These are phyloP conservation scores for Theobroma cacao DNA, from an alignment of 345 rosid species.

Conservation along the genomic window DNA sequence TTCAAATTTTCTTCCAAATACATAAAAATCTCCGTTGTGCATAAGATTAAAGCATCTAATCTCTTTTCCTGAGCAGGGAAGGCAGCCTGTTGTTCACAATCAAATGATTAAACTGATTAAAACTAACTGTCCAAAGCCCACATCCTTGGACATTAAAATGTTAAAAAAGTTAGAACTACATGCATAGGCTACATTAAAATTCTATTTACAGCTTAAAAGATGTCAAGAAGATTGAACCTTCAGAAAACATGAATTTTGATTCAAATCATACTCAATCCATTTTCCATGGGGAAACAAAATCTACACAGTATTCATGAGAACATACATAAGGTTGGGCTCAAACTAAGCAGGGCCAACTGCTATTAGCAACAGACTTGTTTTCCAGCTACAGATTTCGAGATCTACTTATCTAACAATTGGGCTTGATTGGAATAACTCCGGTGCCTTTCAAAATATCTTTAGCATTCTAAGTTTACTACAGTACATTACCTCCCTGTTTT, in stretches of 20 bases:
- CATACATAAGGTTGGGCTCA: no score
- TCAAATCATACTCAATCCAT: no score
- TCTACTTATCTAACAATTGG: no score
- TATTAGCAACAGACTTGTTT: no score
- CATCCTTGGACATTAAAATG: neutral
- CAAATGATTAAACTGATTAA: conserved; percentile 19
- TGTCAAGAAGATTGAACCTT: neutral
- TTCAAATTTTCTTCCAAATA: conserved; percentile 94
- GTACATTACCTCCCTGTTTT: no score
- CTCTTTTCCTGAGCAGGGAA: conserved; percentile 93
- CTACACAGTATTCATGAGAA: no score
- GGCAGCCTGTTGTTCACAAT: conserved; percentile 64
- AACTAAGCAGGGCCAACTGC: no score
- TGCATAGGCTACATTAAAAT: neutral
- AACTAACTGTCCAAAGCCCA: conserved; percentile 12
- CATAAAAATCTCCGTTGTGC: conserved; percentile 61
- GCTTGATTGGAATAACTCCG: no score
- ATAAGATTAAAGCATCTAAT: conserved; percentile 78
- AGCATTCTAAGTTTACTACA: neutral
- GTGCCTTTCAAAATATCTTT: no score
- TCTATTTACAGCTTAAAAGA: neutral
- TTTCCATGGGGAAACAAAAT: no score
- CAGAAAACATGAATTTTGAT: neutral
- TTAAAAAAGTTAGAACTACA: neutral
- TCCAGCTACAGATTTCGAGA: no score